Evolutionary conservation across 2,329 filamentous ascomycete genomes (phyloP).

Genomic region (Penicillium sp.): DNA sequence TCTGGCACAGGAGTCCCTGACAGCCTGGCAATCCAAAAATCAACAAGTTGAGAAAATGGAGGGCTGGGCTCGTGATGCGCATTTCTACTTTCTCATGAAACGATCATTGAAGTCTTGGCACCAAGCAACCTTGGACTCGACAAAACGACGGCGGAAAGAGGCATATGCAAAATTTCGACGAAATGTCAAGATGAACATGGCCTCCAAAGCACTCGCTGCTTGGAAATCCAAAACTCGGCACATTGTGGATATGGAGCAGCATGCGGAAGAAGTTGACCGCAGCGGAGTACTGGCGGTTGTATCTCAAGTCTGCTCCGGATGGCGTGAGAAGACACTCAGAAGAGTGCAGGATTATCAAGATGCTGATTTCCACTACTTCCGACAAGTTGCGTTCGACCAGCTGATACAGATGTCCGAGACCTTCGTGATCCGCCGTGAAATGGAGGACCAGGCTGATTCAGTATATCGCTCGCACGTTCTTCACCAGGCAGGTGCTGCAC

Average conservation of each 20-base stretch:
- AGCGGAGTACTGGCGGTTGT: slow-evolving; percentile 35
- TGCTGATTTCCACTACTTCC: slow-evolving; percentile 39
- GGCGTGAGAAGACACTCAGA: slow-evolving; percentile 43
- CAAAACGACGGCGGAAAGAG: slow-evolving; percentile 54
- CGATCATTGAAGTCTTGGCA: slow-evolving; percentile 53
- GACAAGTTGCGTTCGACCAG: slow-evolving; percentile 39
- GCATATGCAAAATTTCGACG: slow-evolving; percentile 56
- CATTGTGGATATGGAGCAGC: slow-evolving; percentile 38
- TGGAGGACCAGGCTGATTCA: slow-evolving; percentile 46
- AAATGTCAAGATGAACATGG: slow-evolving; percentile 54
- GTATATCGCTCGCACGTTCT: slow-evolving; percentile 50
- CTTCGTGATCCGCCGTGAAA: slow-evolving; percentile 32
- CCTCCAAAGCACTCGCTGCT: slow-evolving; percentile 40
- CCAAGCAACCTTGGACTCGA: slow-evolving; percentile 48
- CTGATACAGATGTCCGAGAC: slow-evolving; percentile 39
- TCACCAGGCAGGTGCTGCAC: slow-evolving; percentile 45
- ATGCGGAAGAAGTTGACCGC: slow-evolving; percentile 39
- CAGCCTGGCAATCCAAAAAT: slow-evolving; percentile 37
- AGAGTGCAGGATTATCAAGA: slow-evolving; percentile 36
- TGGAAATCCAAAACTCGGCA: slow-evolving; percentile 39
- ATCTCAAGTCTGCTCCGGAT: slow-evolving; percentile 40
- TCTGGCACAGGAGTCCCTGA: slow-evolving; percentile 41
- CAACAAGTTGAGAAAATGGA: slow-evolving; percentile 50
- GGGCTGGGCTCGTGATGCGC: slow-evolving; percentile 54
- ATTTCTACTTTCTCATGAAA: slow-evolving; percentile 56